These are phyloP conservation scores for Pestalotiopsis sp. DNA, from an alignment of 2,329 filamentous ascomycete genomes.

Conservation along the genomic window DNA sequence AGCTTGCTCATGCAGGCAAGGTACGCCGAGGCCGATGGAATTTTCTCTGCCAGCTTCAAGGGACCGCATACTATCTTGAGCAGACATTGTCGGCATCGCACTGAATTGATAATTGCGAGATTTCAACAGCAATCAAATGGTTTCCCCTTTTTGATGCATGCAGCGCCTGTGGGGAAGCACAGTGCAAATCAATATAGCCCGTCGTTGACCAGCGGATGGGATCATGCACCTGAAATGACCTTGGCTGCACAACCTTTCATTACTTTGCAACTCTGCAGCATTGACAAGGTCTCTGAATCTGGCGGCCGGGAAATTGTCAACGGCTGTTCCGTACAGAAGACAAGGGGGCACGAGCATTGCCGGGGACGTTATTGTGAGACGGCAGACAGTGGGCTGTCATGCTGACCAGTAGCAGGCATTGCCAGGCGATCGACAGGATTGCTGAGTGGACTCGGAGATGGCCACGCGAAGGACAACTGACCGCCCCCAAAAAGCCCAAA, in stretches of 20 bases:
- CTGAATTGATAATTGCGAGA: neutral
- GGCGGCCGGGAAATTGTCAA: neutral
- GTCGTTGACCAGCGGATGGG: neutral
- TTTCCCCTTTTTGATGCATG: neutral
- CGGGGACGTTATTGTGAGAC: neutral
- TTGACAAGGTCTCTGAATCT: neutral
- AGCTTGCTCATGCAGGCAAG: neutral
- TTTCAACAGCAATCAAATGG: neutral
- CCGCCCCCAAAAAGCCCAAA: neutral
- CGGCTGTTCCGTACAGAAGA: neutral
- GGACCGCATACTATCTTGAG: neutral
- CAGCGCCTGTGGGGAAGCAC: neutral
- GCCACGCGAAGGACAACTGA: neutral
- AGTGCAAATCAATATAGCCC: neutral
- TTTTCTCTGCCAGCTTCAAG: neutral
- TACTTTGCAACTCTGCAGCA: neutral
- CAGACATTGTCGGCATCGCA: neutral
- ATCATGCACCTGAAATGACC: slow-evolving; percentile 4
- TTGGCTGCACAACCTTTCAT: slow-evolving; percentile 5
- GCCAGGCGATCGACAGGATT: neutral
- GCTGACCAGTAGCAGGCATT: neutral
- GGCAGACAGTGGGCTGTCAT: neutral
- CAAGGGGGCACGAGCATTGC: neutral
- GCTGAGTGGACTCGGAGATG: neutral
- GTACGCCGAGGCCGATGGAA: neutral